Evolutionary conservation across 176 grass and related monocot species (phyloP), one percentile per base, ranked within the genome.

Genomic region (Oryza australiensis): DNA sequence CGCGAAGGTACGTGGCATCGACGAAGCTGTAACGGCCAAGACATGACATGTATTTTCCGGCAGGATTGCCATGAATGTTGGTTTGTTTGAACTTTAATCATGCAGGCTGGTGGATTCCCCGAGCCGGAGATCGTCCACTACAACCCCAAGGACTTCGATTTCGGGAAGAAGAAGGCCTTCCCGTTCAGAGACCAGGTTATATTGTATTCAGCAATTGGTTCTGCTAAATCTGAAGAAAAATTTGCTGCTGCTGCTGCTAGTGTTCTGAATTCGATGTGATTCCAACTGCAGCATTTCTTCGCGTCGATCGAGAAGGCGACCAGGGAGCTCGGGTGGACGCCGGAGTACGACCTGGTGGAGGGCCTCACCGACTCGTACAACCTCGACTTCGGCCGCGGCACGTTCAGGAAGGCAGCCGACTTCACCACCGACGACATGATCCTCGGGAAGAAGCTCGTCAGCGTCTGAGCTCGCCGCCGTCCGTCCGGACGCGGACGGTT

Each of bases 101-200:
- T 80, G 41, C 67, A 98, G 95, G 93, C 89, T 71, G 96, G 78
- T 26, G 93, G 93, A 12, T 93, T 99, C 84, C 96, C 91, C 60
- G 93, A 98, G 67, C 93, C 96, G 34, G 93, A 98, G 80, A 75
- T 99, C 4, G 42, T 99, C 78, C 96, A 99, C 73, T 99, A 91
- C 49, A 95, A 93, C 67, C 85, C 96, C 12, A 98, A 98, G 71
- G 96, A 98, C 83, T 98, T 93, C 60, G 92, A 98, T 82, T 93
- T 98, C 12, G 96, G 96, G 32, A 95, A 98, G 85, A 95, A 95
- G 82, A 98, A 98, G 87, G 79, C 93, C 14, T 98, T 98, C 81
- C 96, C 96, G 8, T 95, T 98, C 82, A 88, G 96, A 45, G 96
- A 98, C 80, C 90, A 98, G 92, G 95, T 98, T 98, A 91, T 29